Evolutionary conservation across 2,329 filamentous ascomycete genomes (phyloP).

Genomic region (Fusarium sp.): DNA sequence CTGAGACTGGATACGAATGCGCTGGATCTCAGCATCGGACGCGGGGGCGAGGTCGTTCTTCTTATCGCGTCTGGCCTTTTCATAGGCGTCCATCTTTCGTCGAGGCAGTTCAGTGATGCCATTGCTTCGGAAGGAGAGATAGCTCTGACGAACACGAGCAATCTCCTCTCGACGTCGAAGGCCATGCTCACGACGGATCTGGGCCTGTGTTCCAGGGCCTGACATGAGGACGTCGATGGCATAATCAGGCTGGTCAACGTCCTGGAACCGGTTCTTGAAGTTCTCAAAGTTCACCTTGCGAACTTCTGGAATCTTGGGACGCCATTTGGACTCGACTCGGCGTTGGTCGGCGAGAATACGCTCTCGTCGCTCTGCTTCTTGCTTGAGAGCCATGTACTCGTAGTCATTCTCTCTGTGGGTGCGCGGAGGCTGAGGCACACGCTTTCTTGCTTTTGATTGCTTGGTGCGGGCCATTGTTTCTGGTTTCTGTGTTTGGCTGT

Average conservation of each 20-base stretch:
- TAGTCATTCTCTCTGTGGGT: conserved; percentile 46
- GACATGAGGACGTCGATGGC: conserved; percentile 55
- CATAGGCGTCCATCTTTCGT: conserved; percentile 24
- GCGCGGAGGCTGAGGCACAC: conserved; percentile 21
- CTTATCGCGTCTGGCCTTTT: conserved; percentile 42
- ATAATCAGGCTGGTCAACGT: conserved; percentile 51
- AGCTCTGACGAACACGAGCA: conserved; percentile 50
- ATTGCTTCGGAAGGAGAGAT: conserved; percentile 28
- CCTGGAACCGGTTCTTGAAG: conserved; percentile 57
- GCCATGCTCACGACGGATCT: conserved; percentile 55
- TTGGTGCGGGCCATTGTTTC: conserved; percentile 35
- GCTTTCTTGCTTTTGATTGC: background rate
- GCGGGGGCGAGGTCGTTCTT: conserved; percentile 37
- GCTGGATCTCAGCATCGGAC: conserved; percentile 47
- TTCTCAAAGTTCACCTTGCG: conserved; percentile 56
- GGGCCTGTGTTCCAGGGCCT: conserved; percentile 49
- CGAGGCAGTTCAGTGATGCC: background rate
- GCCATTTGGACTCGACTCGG: conserved; percentile 53
- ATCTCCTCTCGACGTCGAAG: conserved; percentile 52
- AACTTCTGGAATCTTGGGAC: conserved; percentile 55
- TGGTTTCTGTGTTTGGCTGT: background rate
- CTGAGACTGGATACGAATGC: conserved; percentile 56
- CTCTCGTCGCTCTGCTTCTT: conserved; percentile 53
- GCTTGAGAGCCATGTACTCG: conserved; percentile 47
- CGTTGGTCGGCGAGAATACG: conserved; percentile 51